Percentiles rank a stretch among this genome's conserved stretches.
These are phyloP conservation scores for Leptographium procerum DNA, from an alignment of 2,329 filamentous ascomycete species.

Conservation along the genomic window DNA sequence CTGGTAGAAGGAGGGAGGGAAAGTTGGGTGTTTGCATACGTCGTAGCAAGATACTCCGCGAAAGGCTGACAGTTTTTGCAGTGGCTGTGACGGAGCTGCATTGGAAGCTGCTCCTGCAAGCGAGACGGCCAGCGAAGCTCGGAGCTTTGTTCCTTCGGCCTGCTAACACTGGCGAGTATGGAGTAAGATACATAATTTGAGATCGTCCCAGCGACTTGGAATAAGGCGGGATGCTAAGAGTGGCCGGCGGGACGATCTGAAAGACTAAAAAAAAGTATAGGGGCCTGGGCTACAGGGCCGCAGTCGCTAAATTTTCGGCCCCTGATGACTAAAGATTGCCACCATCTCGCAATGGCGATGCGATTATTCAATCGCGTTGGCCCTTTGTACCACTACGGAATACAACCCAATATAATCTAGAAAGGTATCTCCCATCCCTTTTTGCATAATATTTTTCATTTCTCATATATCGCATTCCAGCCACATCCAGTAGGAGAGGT, in stretches of 20 bases:
- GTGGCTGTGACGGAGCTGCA: not conserved
- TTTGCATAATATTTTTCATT: too few relatives aligned
- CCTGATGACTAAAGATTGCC: not conserved
- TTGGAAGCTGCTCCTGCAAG: not conserved
- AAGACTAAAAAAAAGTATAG: not conserved
- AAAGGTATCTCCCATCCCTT: too few relatives aligned
- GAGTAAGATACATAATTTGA: too few relatives aligned
- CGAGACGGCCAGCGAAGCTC: not conserved
- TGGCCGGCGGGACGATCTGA: constrained; percentile 9
- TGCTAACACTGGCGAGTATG: not conserved
- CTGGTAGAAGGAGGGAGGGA: not conserved
- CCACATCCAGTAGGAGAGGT: not conserved
- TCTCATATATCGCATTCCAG: not conserved
- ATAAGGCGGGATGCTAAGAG: constrained; percentile 10
- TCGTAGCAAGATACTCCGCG: too few relatives aligned
- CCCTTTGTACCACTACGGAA: too few relatives aligned
- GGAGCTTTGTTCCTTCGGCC: not conserved
- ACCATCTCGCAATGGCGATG: not conserved
- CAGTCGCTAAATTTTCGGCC: not conserved
- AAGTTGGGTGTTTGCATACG: not conserved
- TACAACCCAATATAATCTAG: too few relatives aligned
- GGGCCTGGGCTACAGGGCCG: not conserved
- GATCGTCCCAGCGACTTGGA: constrained; percentile 11
- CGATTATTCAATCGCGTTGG: too few relatives aligned
- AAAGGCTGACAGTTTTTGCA: not conserved